Evolutionary conservation across 768 basidiomycete species (phyloP), one percentile per base, ranked within the genome.

Genomic region (Porpolomopsis calyptriformis): DNA sequence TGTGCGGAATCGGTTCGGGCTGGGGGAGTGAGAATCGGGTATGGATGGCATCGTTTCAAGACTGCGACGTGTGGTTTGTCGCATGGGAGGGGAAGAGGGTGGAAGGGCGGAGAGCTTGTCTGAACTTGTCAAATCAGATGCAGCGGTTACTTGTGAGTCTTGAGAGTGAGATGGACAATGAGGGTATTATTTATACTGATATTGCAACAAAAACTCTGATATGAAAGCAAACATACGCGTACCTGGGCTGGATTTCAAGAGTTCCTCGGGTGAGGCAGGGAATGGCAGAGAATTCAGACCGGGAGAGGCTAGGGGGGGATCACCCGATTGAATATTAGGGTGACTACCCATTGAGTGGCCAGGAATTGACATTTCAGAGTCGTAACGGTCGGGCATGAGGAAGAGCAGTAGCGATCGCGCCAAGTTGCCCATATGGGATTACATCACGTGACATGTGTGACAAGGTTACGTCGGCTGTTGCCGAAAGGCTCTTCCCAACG

Each of bases 91-190:
- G 39, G 56, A 29, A 29, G 55, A 43, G 16, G 55, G 46, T 10
- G 67, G 68, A 8, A 71, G 58, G 14, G 65, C 68, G n/a, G 68
- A 65, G 14, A 71, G 60, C 44, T 71, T 71, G 52, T 71, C 68
- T 8, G 70, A 71, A 16, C 62, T 66, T 4, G 69, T 71, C 20
- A 74, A 64, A 45, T 68, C 73, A 40, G 78, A 77, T 26, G 37
- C 29, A n/a, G 19, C 6, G 7, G 46, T 23, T 16, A 8, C 25
- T 46, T 46, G 33, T 4, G 45, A 38, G 20, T 46, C 45, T 46
- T 44, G 23, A 33, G 14, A 16, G 9, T 26, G 42, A 23, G 4
- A 5, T 12, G 6, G 33, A 22, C 16, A 42, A 10, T 23, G 8
- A 18, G 37, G 18, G 20, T 11, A 18, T 3, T 11, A 34, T 34